Conservation (phyloP, 306 rosid genomes). For the Myrica gale region DNA sequence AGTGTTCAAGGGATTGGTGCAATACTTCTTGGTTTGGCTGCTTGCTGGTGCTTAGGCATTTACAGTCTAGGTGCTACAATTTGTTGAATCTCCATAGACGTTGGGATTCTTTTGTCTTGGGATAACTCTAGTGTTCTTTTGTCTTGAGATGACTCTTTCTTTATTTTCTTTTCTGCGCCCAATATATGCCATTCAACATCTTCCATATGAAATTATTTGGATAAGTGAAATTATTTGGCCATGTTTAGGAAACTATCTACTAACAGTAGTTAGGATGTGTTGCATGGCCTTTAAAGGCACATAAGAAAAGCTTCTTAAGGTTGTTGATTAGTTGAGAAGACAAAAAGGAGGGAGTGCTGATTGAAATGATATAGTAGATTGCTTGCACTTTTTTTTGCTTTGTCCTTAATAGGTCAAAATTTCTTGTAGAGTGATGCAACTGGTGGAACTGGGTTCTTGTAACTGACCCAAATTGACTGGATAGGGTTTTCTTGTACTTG, state of each 20-base stretch:
- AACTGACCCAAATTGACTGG: neutral
- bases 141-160: neutral
- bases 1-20: neutral
- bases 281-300: neutral
- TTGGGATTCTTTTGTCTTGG: neutral
- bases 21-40: neutral
- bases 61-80: slow-evolving; percentile 10
- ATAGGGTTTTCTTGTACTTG: neutral
- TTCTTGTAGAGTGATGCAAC: neutral
- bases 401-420: neutral
- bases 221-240: neutral
- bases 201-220: neutral
- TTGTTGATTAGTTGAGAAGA: neutral
- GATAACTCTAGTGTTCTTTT: neutral
- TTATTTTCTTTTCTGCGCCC: neutral
- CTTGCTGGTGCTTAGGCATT: slow-evolving; percentile 15
- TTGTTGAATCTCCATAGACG: neutral
- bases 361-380: neutral
- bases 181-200: neutral
- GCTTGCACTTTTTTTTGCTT: neutral
- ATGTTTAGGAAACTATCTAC: too few relatives aligned
- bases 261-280: too few relatives aligned
- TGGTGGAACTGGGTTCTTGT: neutral
- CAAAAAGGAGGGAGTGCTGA: neutral
- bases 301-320: neutral